Conservation (phyloP, 2,329 filamentous ascomycete species). For the Xylaria sp. region DNA sequence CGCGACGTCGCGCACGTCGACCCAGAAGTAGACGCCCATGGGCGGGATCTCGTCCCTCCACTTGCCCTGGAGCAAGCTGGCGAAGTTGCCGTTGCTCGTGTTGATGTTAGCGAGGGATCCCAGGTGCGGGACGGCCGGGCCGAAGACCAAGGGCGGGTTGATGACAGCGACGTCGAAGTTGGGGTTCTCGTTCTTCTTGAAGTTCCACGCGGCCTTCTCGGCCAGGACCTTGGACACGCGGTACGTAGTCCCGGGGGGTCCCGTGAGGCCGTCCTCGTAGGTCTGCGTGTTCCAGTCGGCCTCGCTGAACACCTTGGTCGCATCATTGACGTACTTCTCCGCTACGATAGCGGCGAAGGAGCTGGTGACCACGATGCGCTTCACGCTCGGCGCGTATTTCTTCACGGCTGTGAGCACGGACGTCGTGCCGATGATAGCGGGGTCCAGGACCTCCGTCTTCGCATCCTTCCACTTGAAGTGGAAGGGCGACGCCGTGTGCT, state of each 20-base stretch:
- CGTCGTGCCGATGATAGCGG: slow-evolving; percentile 55
- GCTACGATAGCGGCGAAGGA: slow-evolving; percentile 51
- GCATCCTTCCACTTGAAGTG: slow-evolving; percentile 44
- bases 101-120: slow-evolving; percentile 43
- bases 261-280: slow-evolving; percentile 38
- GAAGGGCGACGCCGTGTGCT: slow-evolving; percentile 58
- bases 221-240: slow-evolving; percentile 51
- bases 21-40: slow-evolving; percentile 42
- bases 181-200: slow-evolving; percentile 40
- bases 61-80: slow-evolving; percentile 44
- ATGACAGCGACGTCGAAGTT: slow-evolving; percentile 49
- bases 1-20: slow-evolving; percentile 54
- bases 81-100: slow-evolving; percentile 50
- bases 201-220: slow-evolving; percentile 51
- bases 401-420: slow-evolving; percentile 68
- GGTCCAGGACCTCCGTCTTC: slow-evolving; percentile 51
- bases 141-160: slow-evolving; percentile 51
- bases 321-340: slow-evolving; percentile 35
- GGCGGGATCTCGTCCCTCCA: slow-evolving; percentile 43
- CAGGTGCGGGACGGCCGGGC: slow-evolving; percentile 47
- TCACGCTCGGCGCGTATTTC: slow-evolving; percentile 53
- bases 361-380: slow-evolving; percentile 61
- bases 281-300: slow-evolving; percentile 51
- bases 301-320: slow-evolving; percentile 40
- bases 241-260: slow-evolving; percentile 42